A percentile compares a stretch with the other conserved stretches of the same genome.
Evolutionary conservation across 345 rosid genomes (phyloP).

Genomic region (Odontarrhena argentea): DNA sequence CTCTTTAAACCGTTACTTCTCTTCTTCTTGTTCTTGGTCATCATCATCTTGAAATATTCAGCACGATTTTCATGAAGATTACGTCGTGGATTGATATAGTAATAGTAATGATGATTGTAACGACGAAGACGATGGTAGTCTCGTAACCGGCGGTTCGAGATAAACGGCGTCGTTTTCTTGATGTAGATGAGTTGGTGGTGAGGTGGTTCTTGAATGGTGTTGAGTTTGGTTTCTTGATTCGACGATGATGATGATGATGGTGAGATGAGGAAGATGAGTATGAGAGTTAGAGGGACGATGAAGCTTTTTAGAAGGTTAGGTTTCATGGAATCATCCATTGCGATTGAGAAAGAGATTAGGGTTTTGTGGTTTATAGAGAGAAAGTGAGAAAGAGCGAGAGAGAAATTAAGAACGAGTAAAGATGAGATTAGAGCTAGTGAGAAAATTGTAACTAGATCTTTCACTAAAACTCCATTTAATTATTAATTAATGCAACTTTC

Average conservation of each 20-base stretch:
- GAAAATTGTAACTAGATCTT: neutral
- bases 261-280: conserved; percentile 34
- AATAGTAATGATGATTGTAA: conserved; percentile 15
- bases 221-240: conserved; percentile 3
- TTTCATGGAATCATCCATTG: conserved; percentile 30
- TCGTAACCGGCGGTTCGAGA: conserved; percentile 24
- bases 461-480: no score
- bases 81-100: conserved; percentile 26
- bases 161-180: conserved; percentile 40
- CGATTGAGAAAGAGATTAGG: conserved; percentile 1
- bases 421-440: neutral
- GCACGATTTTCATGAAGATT: conserved; percentile 23
- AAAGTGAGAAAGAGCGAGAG: conserved; percentile 15
- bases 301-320: conserved; percentile 30
- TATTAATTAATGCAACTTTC: no score
- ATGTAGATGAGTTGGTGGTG: conserved; percentile 36
- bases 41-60: conserved; percentile 39
- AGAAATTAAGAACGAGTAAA: neutral
- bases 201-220: neutral
- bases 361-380: conserved; percentile 6
- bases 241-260: conserved; percentile 37
- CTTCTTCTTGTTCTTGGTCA: conserved; percentile 35
- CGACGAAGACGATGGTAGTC: conserved; percentile 23
- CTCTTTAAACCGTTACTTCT: conserved; percentile 24
- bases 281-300: conserved; percentile 32